Base-by-base conservation (phyloP, 306 rosid species). In the Citrullus mucosospermus region DNA sequence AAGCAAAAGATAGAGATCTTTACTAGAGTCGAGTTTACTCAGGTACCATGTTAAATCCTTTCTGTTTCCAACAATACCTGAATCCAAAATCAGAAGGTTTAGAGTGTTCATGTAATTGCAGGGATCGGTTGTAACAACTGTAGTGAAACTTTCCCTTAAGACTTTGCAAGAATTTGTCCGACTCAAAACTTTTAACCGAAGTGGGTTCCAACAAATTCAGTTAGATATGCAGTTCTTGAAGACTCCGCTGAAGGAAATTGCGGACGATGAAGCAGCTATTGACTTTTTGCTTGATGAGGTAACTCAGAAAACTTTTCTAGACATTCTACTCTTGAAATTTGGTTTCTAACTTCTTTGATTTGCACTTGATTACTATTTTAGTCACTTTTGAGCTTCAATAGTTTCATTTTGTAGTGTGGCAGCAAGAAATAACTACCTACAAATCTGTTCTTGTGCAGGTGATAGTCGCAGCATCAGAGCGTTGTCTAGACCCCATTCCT, bases 201-300 rank as follows among this genome's bases (percentile, higher is more conserved):
- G 97, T 73, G 98, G 98, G 83, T 95, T 95, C 89, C 97, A 92
- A 84, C 98, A 92, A 88, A 85, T 95, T 88, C 98, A 95, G 78
- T 83, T 95, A 83, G 98, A 95, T 87, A 86, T 89, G 83, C 97
- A 91, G 78, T 95, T 87, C 83, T 76, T 95, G 43, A 89, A 96
- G 85, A 86, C 87, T 81, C 92, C 96, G 51, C 67, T 86, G 75
- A 91, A 90, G 88, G 98, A 92, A 81, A 81, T 78, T 30, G 93
- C 91, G 62, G 97, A 89, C 85, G 97, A 92, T 88, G 97, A 92
- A 89, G 97, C 96, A 38, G 93, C 89, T 9, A 79, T 88, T 18
- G 98, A 92, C 87, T 92, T 95, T 83, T 86, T 95, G 81, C 93
- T 95, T 25, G 98, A 95, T 73, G 98, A 95, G 97, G 98, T 95